Percentiles rank a stretch among this genome's conserved stretches.
Evolutionary conservation across 1,284 basidiomycete genomes (phyloP).

Genomic region (Polyporus tsugae): DNA sequence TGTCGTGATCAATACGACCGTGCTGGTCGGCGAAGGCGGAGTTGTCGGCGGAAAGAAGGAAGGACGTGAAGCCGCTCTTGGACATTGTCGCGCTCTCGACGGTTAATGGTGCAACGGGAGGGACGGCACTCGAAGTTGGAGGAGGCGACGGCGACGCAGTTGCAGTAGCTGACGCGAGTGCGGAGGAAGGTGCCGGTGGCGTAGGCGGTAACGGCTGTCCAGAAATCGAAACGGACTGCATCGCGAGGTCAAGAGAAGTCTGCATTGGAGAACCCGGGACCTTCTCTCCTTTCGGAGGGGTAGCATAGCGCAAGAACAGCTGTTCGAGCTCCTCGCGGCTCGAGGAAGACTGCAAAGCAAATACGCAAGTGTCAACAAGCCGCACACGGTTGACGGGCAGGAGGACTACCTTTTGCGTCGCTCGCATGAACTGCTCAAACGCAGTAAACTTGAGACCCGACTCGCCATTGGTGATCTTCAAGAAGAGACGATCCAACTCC

Average conservation of each 20-base stretch:
- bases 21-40: constrained; percentile 58
- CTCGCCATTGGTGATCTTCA: constrained; percentile 53
- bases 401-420: constrained; percentile 66
- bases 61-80: constrained; percentile 74
- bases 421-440: constrained; percentile 75
- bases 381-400: constrained; percentile 13
- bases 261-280: constrained; percentile 35
- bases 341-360: constrained; percentile 59
- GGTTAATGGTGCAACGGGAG: constrained; percentile 29
- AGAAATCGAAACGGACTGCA: constrained; percentile 28
- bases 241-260: constrained; percentile 36
- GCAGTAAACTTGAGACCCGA: constrained; percentile 59
- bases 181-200: not conserved
- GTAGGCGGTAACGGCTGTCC: not conserved
- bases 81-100: constrained; percentile 51
- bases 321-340: constrained; percentile 53
- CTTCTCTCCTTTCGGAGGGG: constrained; percentile 31
- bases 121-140: constrained; percentile 36
- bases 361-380: not conserved
- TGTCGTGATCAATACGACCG: constrained; percentile 60
- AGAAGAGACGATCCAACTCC: constrained; percentile 79
- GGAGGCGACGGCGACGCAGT: constrained; percentile 25
- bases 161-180: constrained; percentile 9
- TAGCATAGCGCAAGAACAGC: constrained; percentile 66
- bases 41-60: constrained; percentile 79